These are phyloP conservation scores for Fusarium sterilihyphosum DNA, from an alignment of 2,329 filamentous ascomycete genomes.

Conservation along the genomic window DNA sequence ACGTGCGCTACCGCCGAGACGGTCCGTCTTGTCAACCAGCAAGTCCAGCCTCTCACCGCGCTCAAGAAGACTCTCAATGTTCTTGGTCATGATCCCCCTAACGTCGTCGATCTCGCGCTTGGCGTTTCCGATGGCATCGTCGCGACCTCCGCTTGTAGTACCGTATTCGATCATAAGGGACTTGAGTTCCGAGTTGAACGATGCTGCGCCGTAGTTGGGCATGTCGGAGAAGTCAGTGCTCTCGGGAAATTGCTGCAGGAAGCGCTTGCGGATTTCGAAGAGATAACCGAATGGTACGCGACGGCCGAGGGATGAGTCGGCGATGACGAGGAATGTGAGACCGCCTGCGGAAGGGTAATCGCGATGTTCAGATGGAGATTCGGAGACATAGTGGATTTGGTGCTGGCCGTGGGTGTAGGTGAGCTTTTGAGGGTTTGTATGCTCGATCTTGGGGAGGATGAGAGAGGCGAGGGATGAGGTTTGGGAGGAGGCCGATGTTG, in stretches of 20 bases:
- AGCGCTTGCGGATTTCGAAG: conserved; percentile 88
- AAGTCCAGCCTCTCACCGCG: conserved; percentile 92
- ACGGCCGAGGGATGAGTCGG: conserved; percentile 81
- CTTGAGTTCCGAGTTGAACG: conserved; percentile 84
- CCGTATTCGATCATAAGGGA: conserved; percentile 85
- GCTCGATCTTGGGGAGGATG: conserved; percentile 94
- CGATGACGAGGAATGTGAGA: conserved; percentile 91
- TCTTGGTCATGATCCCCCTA: conserved; percentile 92
- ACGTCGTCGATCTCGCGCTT: conserved; percentile 93
- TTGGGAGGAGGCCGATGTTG: conserved; percentile 82
- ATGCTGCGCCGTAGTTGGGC: conserved; percentile 88
- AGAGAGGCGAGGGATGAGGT: conserved; percentile 89
- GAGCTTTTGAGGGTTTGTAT: conserved; percentile 82
- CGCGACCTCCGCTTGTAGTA: conserved; percentile 76
- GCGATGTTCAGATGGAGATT: conserved; percentile 75
- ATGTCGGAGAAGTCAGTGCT: conserved; percentile 78
- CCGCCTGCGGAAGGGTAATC: conserved; percentile 73
- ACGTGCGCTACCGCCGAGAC: conserved; percentile 84
- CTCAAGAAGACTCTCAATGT: conserved; percentile 90
- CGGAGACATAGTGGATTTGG: conserved; percentile 95
- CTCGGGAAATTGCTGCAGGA: conserved; percentile 75
- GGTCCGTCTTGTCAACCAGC: conserved; percentile 95
- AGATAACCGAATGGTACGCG: conserved; percentile 94
- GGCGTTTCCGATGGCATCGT: conserved; percentile 85
- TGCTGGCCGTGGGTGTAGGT: conserved; percentile 93